Evolutionary conservation across 768 basidiomycete genomes (phyloP).

Genomic region (Kwoniella newhampshirensis): DNA sequence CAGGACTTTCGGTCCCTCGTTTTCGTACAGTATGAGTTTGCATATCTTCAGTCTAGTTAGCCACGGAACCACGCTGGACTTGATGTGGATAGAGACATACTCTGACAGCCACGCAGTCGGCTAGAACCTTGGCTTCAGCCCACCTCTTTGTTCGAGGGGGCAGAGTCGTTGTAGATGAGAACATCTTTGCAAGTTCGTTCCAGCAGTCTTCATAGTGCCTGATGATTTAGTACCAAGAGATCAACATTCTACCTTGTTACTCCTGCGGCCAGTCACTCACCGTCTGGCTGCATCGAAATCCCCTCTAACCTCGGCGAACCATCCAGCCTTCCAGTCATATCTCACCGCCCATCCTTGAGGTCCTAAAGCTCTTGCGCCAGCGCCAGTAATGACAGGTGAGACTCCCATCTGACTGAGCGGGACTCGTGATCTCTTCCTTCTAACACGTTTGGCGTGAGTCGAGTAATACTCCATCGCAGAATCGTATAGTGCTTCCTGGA

Average conservation of each 20-base stretch:
- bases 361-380: slow-evolving; percentile 62
- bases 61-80: neutral
- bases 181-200: slow-evolving; percentile 77
- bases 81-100: slow-evolving; percentile 56
- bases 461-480: slow-evolving; percentile 91
- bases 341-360: slow-evolving; percentile 92
- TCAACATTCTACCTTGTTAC: neutral
- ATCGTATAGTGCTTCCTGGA: slow-evolving; percentile 85
- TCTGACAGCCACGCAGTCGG: slow-evolving; percentile 89
- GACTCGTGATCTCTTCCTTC: slow-evolving; percentile 78
- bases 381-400: neutral
- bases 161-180: slow-evolving; percentile 77
- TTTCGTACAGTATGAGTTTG: slow-evolving; percentile 87
- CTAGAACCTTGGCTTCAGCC: slow-evolving; percentile 97
- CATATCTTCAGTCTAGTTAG: slow-evolving; percentile 62
- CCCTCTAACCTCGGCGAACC: slow-evolving; percentile 90
- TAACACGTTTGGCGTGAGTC: slow-evolving; percentile 83
- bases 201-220: slow-evolving; percentile 97
- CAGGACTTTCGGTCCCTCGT: slow-evolving; percentile 75
- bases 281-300: slow-evolving; percentile 91
- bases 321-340: slow-evolving; percentile 96
- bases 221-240: slow-evolving; percentile 1
- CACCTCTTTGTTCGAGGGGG: slow-evolving; percentile 93
- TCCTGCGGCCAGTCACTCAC: slow-evolving; percentile 60
- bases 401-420: slow-evolving; percentile 57